A percentile compares a stretch with the other conserved stretches of the same genome.
Evolutionary conservation across 371 early-diverging fungal genomes (phyloP).

Genomic region (Rhizopus sp.): DNA sequence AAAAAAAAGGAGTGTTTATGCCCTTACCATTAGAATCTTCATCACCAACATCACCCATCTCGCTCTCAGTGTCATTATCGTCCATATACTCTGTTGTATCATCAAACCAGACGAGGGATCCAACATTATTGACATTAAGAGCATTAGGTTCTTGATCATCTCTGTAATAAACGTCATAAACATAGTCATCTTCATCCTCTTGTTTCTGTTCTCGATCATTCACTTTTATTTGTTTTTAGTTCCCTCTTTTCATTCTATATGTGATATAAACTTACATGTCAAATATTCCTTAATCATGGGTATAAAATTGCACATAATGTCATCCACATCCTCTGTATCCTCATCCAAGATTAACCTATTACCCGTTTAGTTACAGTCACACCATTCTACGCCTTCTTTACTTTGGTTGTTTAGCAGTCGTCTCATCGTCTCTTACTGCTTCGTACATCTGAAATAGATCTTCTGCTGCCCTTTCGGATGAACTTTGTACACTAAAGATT

Average conservation of each 20-base stretch:
- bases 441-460: conserved; percentile 68
- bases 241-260: too few relatives aligned
- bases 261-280: conserved; percentile 40
- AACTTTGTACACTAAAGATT: conserved; percentile 36
- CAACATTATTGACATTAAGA: conserved; percentile 37
- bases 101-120: conserved; percentile 59
- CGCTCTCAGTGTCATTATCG: conserved; percentile 54
- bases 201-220: conserved; percentile 35
- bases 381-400: conserved; percentile 13
- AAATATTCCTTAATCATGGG: conserved; percentile 77
- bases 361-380: neutral
- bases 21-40: conserved; percentile 62
- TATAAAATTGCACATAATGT: conserved; percentile 71
- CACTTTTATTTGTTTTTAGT: neutral
- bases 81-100: conserved; percentile 54
- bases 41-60: conserved; percentile 54
- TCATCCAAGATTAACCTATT: conserved; percentile 39
- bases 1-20: neutral
- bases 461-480: conserved; percentile 35
- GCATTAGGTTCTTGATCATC: conserved; percentile 34
- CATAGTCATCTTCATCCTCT: conserved; percentile 56
- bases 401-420: conserved; percentile 25
- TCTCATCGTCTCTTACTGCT: conserved; percentile 63
- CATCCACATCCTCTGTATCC: conserved; percentile 46
- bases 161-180: conserved; percentile 64